Evolutionary conservation across 306 rosid genomes (phyloP).

Genomic region (Cucumis hystrix): DNA sequence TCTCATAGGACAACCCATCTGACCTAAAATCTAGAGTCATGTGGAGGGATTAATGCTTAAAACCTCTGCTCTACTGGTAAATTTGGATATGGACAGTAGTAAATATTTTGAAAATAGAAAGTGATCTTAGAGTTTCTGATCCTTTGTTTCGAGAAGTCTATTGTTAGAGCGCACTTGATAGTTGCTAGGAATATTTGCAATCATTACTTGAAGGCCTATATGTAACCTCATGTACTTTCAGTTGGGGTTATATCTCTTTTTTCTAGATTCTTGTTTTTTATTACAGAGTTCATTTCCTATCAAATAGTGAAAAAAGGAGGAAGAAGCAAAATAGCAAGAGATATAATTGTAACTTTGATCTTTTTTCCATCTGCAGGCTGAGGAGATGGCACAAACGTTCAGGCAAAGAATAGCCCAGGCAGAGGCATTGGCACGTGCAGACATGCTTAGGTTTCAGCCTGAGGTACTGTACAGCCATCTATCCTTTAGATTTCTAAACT

Average conservation of each 20-base stretch:
- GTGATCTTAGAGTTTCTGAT: not conserved
- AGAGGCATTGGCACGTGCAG: slow-evolving; percentile 99
- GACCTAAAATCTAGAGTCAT: not conserved
- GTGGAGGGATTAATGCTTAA: not conserved
- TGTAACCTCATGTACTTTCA: not conserved
- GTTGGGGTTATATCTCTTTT: not conserved
- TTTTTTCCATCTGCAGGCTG: slow-evolving; percentile 44
- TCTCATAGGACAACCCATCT: too few species aligned
- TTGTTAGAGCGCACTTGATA: not conserved
- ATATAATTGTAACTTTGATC: not conserved
- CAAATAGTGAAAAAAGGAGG: not conserved
- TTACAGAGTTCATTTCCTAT: not conserved
- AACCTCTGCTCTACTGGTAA: not conserved
- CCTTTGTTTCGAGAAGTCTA: not conserved
- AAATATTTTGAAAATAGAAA: not conserved
- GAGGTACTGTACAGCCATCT: slow-evolving; percentile 42
- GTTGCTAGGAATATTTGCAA: not conserved
- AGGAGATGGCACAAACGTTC: slow-evolving; percentile 98
- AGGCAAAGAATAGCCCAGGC: slow-evolving; percentile 98
- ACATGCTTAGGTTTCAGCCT: slow-evolving; percentile 95
- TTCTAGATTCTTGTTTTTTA: not conserved
- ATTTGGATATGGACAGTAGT: not conserved
- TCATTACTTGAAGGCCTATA: not conserved
- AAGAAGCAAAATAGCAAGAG: not conserved
- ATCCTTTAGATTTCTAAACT: not conserved